Conservation (phyloP, 495 filamentous ascomycete genomes). For the Copromyces sp. region DNA sequence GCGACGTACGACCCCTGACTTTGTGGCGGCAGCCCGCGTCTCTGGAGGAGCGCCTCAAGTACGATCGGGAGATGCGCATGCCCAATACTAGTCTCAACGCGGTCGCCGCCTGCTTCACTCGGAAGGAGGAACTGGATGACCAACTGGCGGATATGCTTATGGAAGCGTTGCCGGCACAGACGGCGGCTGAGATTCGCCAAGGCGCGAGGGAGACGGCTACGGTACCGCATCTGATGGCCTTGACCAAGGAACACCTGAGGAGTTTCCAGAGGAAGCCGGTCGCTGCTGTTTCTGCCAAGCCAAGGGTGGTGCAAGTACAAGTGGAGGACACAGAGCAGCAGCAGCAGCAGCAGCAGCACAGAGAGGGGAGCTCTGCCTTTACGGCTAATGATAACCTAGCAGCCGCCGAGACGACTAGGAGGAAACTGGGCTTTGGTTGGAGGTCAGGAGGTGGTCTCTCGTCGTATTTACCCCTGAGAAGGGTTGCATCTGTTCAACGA, state of each 20-base stretch:
- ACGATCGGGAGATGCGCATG: background rate
- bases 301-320: background rate
- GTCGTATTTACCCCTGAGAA: background rate
- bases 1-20: background rate
- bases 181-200: background rate
- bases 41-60: background rate
- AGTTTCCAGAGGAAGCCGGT: background rate
- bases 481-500: background rate
- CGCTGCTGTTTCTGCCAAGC: background rate
- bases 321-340: background rate
- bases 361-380: background rate
- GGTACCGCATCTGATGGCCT: background rate
- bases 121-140: constrained; percentile 1
- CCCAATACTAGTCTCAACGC: background rate
- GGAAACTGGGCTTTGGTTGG: background rate
- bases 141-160: background rate
- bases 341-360: background rate
- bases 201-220: background rate
- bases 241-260: background rate
- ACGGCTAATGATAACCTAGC: background rate
- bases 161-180: background rate
- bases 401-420: background rate
- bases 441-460: background rate
- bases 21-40: background rate
- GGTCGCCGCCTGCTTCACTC: background rate